These are phyloP conservation scores for Phaeosphaeriaceae sp. DNA, from an alignment of 2,329 filamentous ascomycete species.

Conservation along the genomic window DNA sequence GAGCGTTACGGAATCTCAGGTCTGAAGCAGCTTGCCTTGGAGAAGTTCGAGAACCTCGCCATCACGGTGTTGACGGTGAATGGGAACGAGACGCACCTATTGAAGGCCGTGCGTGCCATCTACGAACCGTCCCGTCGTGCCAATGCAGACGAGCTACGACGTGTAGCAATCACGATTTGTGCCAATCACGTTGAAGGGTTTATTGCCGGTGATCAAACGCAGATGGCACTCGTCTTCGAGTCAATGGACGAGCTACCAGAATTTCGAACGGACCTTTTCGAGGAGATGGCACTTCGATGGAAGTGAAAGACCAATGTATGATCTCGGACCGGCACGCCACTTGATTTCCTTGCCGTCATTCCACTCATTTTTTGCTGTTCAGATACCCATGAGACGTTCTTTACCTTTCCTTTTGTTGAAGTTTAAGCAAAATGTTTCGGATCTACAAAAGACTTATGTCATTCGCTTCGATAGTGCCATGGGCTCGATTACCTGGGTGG, in stretches of 20 bases:
- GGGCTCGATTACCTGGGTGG: background rate
- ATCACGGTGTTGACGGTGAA: constrained; percentile 25
- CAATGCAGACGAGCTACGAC: constrained; percentile 30
- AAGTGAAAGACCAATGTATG: constrained; percentile 27
- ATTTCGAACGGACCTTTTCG: constrained; percentile 38
- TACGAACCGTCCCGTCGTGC: constrained; percentile 30
- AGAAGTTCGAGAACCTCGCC: constrained; percentile 37
- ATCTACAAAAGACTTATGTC: background rate
- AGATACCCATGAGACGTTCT: background rate
- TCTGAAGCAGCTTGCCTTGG: constrained; percentile 28
- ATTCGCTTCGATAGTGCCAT: background rate
- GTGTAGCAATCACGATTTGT: constrained; percentile 31
- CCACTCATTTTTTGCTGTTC: background rate
- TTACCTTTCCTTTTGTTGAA: background rate
- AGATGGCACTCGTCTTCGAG: constrained; percentile 34
- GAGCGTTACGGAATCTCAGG: constrained; percentile 36
- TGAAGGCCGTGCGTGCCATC: constrained; percentile 32
- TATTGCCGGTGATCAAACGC: constrained; percentile 34
- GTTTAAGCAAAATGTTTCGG: background rate
- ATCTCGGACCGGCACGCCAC: too few relatives aligned
- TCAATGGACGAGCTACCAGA: constrained; percentile 40
- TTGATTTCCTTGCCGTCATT: too few relatives aligned
- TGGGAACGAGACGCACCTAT: constrained; percentile 32
- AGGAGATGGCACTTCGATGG: constrained; percentile 36
- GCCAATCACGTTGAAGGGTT: constrained; percentile 38